phyloP scores from a whole-genome alignment of 2,329 filamentous ascomycete genomes.

The Rutstroemia sp. region DNA sequence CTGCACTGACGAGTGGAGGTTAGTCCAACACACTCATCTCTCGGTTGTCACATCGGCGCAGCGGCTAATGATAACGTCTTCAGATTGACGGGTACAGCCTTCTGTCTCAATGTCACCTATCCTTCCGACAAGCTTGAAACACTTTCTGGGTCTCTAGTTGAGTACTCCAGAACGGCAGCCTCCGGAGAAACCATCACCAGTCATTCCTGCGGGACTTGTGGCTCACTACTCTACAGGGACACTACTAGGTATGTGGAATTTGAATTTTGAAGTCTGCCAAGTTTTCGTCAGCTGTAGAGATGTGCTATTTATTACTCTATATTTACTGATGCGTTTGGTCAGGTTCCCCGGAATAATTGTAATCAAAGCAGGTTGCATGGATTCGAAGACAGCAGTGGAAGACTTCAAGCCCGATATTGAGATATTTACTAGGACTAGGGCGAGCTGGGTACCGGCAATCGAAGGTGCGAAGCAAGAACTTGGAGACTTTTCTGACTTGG shows the following conservation, averaged over 20 bases:
- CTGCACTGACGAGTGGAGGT: slow-evolving; percentile 20
- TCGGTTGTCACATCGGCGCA: no score
- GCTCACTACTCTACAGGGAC: slow-evolving; percentile 13
- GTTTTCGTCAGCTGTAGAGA: background rate
- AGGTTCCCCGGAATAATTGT: slow-evolving; percentile 15
- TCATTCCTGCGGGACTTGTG: slow-evolving; percentile 11
- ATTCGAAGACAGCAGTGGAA: slow-evolving; percentile 13
- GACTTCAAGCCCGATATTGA: slow-evolving; percentile 19
- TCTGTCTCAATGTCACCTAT: slow-evolving; percentile 17
- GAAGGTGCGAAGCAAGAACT: slow-evolving; percentile 18
- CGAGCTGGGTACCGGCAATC: slow-evolving; percentile 14
- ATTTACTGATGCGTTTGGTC: background rate
- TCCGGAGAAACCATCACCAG: background rate
- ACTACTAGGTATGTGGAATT: background rate
- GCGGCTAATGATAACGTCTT: no score
- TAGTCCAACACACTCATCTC: no score
- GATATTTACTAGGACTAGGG: slow-evolving; percentile 19
- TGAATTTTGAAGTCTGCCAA: background rate
- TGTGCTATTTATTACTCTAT: background rate
- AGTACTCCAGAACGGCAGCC: slow-evolving; percentile 12
- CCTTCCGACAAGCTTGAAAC: slow-evolving; percentile 8
- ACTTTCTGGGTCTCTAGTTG: slow-evolving; percentile 14
- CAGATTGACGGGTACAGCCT: slow-evolving; percentile 17
- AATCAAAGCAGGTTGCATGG: slow-evolving; percentile 20
- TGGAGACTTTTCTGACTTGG: slow-evolving; percentile 11